Evolutionary conservation across 176 grass and related monocot genomes (phyloP).

Genomic region (Dactylis glomerata): DNA sequence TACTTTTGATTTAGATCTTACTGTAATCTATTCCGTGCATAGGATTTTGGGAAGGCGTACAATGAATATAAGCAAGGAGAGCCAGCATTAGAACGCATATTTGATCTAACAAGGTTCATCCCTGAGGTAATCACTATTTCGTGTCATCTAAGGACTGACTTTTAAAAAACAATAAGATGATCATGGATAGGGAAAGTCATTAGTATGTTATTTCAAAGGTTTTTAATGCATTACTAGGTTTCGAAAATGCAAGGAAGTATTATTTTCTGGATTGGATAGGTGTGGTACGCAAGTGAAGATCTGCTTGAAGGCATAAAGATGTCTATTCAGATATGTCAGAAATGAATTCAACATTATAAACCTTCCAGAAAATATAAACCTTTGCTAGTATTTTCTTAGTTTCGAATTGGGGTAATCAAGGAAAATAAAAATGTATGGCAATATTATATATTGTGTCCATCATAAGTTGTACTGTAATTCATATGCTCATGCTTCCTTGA

Average conservation of each 20-base stretch:
- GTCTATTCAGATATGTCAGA: background rate
- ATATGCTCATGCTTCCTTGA: background rate
- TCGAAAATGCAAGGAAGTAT: background rate
- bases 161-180: background rate
- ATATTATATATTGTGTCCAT: background rate
- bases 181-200: background rate
- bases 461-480: slow-evolving; percentile 15
- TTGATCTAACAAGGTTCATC: slow-evolving; percentile 66
- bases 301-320: background rate
- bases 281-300: background rate
- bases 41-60: slow-evolving; percentile 81
- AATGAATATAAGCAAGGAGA: slow-evolving; percentile 91
- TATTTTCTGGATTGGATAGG: background rate
- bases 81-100: slow-evolving; percentile 68
- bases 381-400: slow-evolving; percentile 17
- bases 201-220: background rate
- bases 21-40: slow-evolving; percentile 3
- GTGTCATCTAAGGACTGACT: slow-evolving; percentile 7
- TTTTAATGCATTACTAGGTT: background rate
- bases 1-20: slow-evolving; percentile 12
- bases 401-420: slow-evolving; percentile 7
- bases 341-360: background rate
- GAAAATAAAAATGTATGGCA: background rate
- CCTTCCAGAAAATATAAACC: background rate
- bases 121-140: slow-evolving; percentile 49